Evolutionary conservation across 1,139 yeast genomes (phyloP), one percentile per base, ranked within the genome.

Genomic region (Casaregolazyma suthepensis): DNA sequence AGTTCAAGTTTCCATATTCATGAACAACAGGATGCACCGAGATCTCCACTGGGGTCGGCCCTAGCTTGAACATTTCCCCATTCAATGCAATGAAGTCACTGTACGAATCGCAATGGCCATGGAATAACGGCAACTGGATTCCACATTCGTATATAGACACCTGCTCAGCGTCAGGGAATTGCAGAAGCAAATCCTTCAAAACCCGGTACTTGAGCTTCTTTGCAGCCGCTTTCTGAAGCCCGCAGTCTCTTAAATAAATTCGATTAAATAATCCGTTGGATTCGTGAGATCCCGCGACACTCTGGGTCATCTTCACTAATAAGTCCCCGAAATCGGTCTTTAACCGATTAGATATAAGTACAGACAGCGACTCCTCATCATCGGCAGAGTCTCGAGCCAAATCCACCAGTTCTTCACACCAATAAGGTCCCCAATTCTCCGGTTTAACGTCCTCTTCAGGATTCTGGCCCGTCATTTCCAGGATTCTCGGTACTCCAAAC

Each of bases 281-380:
- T 9, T 18, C 20, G 3, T 22, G 38, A 19, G 18, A 10, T 12
- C 45, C 38, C 20, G 23, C 17, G 12, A 18, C 23, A 43, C 26
- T 22, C 12, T 22, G 18, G 7, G 45, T 43, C 50, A 47, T 23
- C 7, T 47, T 31, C 20, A 38, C 35, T 22, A 47, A 2, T 20
- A 47, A n/a, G 10, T n/a, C 37, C 1, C 29, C 15, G 15, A 47
- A 47, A 9, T 19, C 22, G 1, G 19, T 4, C 17, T 40, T 40
- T 15, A 12, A n/a, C n/a, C 81, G 64, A 0, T 79, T 80, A 0
- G 80, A 73, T 60, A 77, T 61, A 12, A 77, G 56, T 3, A 78
- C 64, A 0, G 75, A 65, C 15, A 77, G 51, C 0, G 73, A 66
- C 6, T 64, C 63, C 0, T 66, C 64, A 29, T 70, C 74, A 7